These are phyloP conservation scores for Euphorbia lathyris DNA, from an alignment of 345 rosid genomes.

Conservation along the genomic window DNA sequence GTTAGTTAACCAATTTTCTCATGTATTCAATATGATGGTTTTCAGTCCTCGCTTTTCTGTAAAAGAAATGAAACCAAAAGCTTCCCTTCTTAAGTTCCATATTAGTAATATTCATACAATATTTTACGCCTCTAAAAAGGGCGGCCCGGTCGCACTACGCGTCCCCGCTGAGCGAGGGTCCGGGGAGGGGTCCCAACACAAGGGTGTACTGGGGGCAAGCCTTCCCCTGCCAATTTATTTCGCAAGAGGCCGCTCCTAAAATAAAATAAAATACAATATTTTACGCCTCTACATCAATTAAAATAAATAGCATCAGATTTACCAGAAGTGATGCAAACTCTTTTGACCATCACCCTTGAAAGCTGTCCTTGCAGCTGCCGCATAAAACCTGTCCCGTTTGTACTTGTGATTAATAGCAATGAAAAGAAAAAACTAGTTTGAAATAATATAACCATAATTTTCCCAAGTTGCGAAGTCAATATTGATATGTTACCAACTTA, in stretches of 20 bases:
- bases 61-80: not conserved
- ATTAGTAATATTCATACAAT: not conserved
- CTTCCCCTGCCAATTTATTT: too few relatives aligned
- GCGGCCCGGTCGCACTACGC: too few relatives aligned
- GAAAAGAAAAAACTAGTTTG: not conserved
- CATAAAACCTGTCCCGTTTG: constrained; percentile 68
- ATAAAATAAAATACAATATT: too few relatives aligned
- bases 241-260: too few relatives aligned
- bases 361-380: constrained; percentile 87
- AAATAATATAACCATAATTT: constrained; percentile 13
- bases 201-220: too few relatives aligned
- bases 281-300: not conserved
- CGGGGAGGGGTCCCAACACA: too few relatives aligned
- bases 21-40: not conserved
- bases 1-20: not conserved
- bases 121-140: too few relatives aligned
- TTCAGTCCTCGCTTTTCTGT: not conserved
- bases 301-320: constrained; percentile 21
- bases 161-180: too few relatives aligned
- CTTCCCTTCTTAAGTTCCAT: not conserved
- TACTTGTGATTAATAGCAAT: not conserved
- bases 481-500: constrained; percentile 36
- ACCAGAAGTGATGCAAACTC: constrained; percentile 97
- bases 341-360: constrained; percentile 92
- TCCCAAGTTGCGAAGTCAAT: constrained; percentile 14